phyloP scores from a whole-genome alignment of 2,329 filamentous ascomycete species.

The Graphilbum sp. region DNA sequence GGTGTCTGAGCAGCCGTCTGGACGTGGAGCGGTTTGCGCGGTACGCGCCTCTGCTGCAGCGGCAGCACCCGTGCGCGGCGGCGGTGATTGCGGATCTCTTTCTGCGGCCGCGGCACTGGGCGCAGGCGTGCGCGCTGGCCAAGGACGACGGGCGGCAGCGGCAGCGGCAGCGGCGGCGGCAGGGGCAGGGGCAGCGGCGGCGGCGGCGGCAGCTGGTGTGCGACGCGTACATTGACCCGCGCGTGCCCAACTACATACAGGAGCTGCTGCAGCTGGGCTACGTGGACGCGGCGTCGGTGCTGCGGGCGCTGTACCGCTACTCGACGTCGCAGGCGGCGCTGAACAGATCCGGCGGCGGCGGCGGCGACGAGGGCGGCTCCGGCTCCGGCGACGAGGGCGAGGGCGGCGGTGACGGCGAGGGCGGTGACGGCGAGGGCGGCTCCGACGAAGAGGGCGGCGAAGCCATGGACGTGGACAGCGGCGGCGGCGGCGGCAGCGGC shows the following conservation, averaged over 20 bases:
- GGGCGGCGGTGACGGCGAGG: not conserved
- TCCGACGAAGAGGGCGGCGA: not conserved
- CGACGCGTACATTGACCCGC: conserved; percentile 37
- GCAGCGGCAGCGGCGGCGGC: not conserved
- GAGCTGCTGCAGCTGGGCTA: conserved; percentile 32
- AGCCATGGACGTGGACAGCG: not conserved
- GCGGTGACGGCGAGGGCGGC: not conserved
- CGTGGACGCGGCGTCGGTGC: conserved; percentile 36
- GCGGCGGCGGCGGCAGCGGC: not conserved
- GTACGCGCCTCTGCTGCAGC: conserved; percentile 31
- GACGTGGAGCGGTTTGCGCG: conserved; percentile 35
- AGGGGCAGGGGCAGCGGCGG: not conserved
- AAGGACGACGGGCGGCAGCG: not conserved
- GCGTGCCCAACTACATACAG: conserved; percentile 42
- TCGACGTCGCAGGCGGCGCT: conserved; percentile 31
- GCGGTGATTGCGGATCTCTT: conserved; percentile 38
- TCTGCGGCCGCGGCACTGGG: conserved; percentile 30
- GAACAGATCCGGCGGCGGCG: conserved; percentile 1
- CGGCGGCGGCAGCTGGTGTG: conserved; percentile 14
- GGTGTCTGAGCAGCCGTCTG: conserved; percentile 34
- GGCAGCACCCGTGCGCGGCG: conserved; percentile 34
- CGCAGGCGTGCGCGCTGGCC: not conserved
- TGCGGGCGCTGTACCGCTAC: conserved; percentile 39
- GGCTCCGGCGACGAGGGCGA: not conserved
- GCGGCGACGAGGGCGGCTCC: not conserved